Percentiles rank a stretch among this genome's conserved stretches.
Evolutionary conservation across 352 stramenopile genomes (phyloP).

Genomic region (Globisporangium alternatum): DNA sequence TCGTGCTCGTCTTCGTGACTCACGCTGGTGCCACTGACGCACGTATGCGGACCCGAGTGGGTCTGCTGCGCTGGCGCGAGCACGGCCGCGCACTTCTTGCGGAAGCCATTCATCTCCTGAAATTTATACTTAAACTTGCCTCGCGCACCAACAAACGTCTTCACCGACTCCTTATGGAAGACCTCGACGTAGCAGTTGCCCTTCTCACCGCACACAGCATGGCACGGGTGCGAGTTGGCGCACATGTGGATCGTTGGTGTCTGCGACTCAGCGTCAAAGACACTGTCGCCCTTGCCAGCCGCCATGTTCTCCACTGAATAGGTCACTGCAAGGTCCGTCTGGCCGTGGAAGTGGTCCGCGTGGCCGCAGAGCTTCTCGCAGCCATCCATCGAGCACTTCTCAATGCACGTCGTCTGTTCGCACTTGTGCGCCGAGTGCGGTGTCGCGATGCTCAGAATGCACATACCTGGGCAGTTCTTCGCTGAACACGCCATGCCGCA

Average conservation of each 20-base stretch:
- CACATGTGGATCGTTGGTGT: constrained; percentile 64
- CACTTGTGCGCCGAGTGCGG: constrained; percentile 63
- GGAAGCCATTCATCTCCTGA: constrained; percentile 78
- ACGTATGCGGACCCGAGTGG: constrained; percentile 49
- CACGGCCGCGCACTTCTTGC: constrained; percentile 52
- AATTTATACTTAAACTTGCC: constrained; percentile 67
- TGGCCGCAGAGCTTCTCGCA: constrained; percentile 48
- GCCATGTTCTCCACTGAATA: constrained; percentile 44
- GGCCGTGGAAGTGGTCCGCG: constrained; percentile 68
- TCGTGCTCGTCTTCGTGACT: constrained; percentile 13
- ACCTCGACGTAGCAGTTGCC: constrained; percentile 73
- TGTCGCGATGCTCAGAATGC: constrained; percentile 48
- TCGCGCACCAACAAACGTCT: constrained; percentile 58
- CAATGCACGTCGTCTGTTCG: constrained; percentile 48
- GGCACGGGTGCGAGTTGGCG: constrained; percentile 46
- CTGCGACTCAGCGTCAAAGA: constrained; percentile 40
- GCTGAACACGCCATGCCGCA: constrained; percentile 55
- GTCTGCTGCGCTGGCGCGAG: constrained; percentile 39
- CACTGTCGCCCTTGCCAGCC: constrained; percentile 25
- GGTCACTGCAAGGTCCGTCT: constrained; percentile 38
- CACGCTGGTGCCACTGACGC: constrained; percentile 16
- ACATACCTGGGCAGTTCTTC: constrained; percentile 35
- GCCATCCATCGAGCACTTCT: constrained; percentile 57
- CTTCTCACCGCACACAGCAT: constrained; percentile 46
- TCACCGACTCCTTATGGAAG: constrained; percentile 62